These are phyloP conservation scores for Sphagnurus paluster DNA, from an alignment of 1,284 basidiomycete species.

Conservation along the genomic window DNA sequence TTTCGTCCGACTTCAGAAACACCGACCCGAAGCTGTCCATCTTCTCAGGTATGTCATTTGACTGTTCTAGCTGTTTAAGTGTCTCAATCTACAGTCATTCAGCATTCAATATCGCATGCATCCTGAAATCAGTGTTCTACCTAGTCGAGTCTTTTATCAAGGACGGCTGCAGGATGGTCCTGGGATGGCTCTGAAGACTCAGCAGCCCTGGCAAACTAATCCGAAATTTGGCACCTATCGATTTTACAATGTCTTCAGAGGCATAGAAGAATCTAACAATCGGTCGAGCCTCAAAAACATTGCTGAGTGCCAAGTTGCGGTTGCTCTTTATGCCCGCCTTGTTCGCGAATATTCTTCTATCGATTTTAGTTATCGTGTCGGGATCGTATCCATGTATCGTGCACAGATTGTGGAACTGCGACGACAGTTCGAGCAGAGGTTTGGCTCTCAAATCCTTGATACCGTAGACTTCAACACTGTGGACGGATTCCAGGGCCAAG, in stretches of 20 bases:
- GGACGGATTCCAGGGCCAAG: conserved; percentile 97
- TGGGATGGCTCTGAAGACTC: conserved; percentile 83
- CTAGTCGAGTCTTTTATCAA: conserved; percentile 89
- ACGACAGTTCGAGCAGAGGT: conserved; percentile 68
- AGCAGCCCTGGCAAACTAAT: conserved; percentile 84
- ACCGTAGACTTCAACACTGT: conserved; percentile 96
- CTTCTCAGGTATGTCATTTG: conserved; percentile 71
- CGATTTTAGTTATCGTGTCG: conserved; percentile 79
- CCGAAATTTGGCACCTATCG: conserved; percentile 85
- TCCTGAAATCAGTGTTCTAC: conserved; percentile 90
- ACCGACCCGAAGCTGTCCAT: conserved; percentile 80
- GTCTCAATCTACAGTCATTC: conserved; percentile 15
- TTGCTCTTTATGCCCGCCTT: conserved; percentile 80
- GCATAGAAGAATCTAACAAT: conserved; percentile 54
- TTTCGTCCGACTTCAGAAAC: conserved; percentile 90
- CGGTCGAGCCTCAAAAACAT: conserved; percentile 76
- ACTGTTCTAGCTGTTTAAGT: not conserved
- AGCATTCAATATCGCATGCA: conserved; percentile 99
- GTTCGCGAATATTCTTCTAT: conserved; percentile 62
- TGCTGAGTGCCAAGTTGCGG: conserved; percentile 76
- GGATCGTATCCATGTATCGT: conserved; percentile 94
- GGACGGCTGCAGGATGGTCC: conserved; percentile 86
- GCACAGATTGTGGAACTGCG: conserved; percentile 86
- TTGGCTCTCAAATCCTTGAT: conserved; percentile 71
- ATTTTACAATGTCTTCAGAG: conserved; percentile 79